Evolutionary conservation across 805 yeast species (phyloP).

Genomic region (Starmerella geochares): DNA sequence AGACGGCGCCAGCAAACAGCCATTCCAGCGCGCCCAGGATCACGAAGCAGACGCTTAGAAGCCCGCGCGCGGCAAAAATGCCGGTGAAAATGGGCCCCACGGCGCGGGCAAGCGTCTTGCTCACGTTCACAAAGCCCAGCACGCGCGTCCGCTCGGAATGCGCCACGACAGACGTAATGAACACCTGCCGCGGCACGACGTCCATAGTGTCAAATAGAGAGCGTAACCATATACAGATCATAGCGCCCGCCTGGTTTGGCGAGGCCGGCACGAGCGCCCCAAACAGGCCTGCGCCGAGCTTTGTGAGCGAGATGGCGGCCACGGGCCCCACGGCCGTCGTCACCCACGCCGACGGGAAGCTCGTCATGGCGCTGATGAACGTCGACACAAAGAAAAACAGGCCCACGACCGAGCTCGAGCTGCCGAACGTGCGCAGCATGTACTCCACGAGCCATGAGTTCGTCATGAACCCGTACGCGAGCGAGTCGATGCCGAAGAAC

Average conservation of each 20-base stretch:
- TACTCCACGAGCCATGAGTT: conserved; percentile 81
- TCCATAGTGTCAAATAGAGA: conserved; percentile 71
- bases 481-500: conserved; percentile 69
- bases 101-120: conserved; percentile 74
- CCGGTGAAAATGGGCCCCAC: conserved; percentile 79
- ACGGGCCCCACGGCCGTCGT: conserved; percentile 68
- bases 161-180: conserved; percentile 57
- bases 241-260: conserved; percentile 37
- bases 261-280: conserved; percentile 45
- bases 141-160: conserved; percentile 59
- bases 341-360: conserved; percentile 55
- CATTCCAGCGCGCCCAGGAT: conserved; percentile 32
- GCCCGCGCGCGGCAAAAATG: conserved; percentile 42
- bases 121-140: conserved; percentile 77
- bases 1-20: conserved; percentile 22
- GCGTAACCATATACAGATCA: conserved; percentile 44
- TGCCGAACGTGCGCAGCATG: conserved; percentile 47
- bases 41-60: conserved; percentile 29
- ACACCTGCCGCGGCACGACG: conserved; percentile 80
- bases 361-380: conserved; percentile 44
- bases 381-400: conserved; percentile 32
- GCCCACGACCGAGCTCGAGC: conserved; percentile 51
- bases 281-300: conserved; percentile 65
- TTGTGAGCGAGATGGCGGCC: conserved; percentile 60
- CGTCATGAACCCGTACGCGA: conserved; percentile 84